Base-by-base conservation (phyloP, 176 grass and related monocot species). In the Canna indica region DNA sequence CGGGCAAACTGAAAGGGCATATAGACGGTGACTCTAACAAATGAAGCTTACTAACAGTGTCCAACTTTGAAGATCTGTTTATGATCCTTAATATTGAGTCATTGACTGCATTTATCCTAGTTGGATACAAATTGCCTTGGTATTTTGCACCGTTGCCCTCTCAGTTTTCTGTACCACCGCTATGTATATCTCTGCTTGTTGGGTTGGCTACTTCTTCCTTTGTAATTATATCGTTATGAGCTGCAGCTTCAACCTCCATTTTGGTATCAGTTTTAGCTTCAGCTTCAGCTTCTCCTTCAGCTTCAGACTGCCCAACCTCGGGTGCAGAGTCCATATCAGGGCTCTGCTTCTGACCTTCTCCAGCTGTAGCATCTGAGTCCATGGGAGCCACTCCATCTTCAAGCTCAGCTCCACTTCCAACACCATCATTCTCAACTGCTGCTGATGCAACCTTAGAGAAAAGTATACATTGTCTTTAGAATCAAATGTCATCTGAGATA, bases 381-480 rank as follows among this genome's bases (percentile, higher is more conserved):
- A 99, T 85, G n/a, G 81, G 75, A 22, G 88, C 73, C 18, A 75
- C 80, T 36, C 93, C 93, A 83, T 99, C 94, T 83, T 97, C 94
- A 25, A 78, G 85, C 18, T 92, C 93, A 35, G 45, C 80, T 17
- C 77, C 88, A 28, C 85, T 91, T 56, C 85, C 88, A 27, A 86
- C 85, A 0, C 88, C 86, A n/a, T 97, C 86, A 8, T 83, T 82
- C 60, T 96, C 91, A 32, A 78, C 76, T n/a, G 85, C 82, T 9
- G 83, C 81, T 18, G 84, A 79, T 1, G 82, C 82, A 84, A 85
- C 75, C 63, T 66, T 66, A n/a, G 35, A 66, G 11, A 38, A 66
- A 38, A 33, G 3, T 36, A 38, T 9, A 39, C 12, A 7, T n/a
- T 52, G 44, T 14, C 58, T 60, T 60, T 5, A 60, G 25, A 11